Conservation (phyloP, 768 basidiomycete species). For the Tremella fuciformis region DNA sequence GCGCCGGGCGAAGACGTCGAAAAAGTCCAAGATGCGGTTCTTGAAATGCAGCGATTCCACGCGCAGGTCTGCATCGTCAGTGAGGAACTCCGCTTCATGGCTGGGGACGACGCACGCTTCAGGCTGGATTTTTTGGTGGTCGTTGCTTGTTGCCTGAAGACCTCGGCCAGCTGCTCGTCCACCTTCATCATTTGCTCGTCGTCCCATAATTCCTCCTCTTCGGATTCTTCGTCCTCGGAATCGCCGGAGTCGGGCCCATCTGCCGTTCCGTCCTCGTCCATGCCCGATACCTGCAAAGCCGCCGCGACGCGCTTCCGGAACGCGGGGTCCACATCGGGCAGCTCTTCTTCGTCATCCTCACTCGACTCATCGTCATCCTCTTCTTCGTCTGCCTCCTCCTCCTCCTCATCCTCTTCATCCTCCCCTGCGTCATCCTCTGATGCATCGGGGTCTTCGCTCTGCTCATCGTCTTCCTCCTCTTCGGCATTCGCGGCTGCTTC, state of each 20-base stretch:
- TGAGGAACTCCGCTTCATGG: neutral
- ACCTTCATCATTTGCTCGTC: conserved; percentile 98
- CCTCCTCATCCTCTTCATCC: conserved; percentile 43
- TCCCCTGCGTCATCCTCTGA: conserved; percentile 45
- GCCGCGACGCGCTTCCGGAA: conserved; percentile 64
- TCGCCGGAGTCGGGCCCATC: conserved; percentile 55
- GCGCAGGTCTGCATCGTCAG: conserved; percentile 57
- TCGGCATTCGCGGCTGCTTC: conserved; percentile 47
- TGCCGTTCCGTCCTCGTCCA: conserved; percentile 55
- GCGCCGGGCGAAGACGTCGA: conserved; percentile 76
- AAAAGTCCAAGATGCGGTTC: conserved; percentile 89
- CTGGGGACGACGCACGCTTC: conserved; percentile 33
- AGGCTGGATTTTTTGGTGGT: conserved; percentile 28
- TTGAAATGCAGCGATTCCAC: conserved; percentile 95
- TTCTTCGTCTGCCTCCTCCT: conserved; percentile 40
- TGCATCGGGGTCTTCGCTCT: conserved; percentile 37
- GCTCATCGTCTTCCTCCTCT: conserved; percentile 48
- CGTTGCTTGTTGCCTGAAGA: conserved; percentile 65
- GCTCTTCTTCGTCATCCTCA: conserved; percentile 52
- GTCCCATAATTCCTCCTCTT: conserved; percentile 65
- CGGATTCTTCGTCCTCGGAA: conserved; percentile 60
- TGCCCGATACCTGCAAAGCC: conserved; percentile 54
- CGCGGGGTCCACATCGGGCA: conserved; percentile 55
- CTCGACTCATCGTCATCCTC: conserved; percentile 34
- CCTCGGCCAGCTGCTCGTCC: conserved; percentile 83